phyloP scores from a whole-genome alignment of 2,329 filamentous ascomycete genomes.

The Fusarium gaditjirri region DNA sequence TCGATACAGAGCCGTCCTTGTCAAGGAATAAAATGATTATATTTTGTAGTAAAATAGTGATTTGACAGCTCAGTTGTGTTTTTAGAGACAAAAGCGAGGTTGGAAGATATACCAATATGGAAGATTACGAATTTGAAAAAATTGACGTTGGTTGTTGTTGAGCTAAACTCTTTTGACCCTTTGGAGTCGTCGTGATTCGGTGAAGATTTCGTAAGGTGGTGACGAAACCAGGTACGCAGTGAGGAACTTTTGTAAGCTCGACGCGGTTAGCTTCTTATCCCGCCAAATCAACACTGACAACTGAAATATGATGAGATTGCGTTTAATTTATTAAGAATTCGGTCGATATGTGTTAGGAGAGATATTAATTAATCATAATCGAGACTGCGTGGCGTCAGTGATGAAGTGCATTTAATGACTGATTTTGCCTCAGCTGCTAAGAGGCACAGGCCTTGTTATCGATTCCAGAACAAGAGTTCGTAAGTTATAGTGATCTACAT shows the following conservation, averaged over 20 bases:
- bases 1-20: slow-evolving; percentile 44
- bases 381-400: background rate
- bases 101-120: background rate
- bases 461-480: background rate
- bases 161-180: background rate
- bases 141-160: background rate
- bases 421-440: background rate
- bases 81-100: background rate
- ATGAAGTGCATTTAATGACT: background rate
- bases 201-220: background rate
- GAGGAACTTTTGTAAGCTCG: background rate
- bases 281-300: background rate
- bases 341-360: background rate
- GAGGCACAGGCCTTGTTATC: background rate
- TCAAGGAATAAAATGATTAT: slow-evolving; percentile 26
- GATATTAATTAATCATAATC: background rate
- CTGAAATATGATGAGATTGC: background rate
- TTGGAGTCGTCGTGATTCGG: background rate
- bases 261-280: background rate
- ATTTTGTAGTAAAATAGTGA: background rate
- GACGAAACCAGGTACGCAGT: background rate
- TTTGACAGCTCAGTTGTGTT: background rate
- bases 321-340: background rate
- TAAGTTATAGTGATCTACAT: background rate
- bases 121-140: background rate